A percentile compares a stretch with the other conserved stretches of the same genome.
Evolutionary conservation across 2,329 filamentous ascomycete species (phyloP).

Genomic region (Aspergillus uvarum): DNA sequence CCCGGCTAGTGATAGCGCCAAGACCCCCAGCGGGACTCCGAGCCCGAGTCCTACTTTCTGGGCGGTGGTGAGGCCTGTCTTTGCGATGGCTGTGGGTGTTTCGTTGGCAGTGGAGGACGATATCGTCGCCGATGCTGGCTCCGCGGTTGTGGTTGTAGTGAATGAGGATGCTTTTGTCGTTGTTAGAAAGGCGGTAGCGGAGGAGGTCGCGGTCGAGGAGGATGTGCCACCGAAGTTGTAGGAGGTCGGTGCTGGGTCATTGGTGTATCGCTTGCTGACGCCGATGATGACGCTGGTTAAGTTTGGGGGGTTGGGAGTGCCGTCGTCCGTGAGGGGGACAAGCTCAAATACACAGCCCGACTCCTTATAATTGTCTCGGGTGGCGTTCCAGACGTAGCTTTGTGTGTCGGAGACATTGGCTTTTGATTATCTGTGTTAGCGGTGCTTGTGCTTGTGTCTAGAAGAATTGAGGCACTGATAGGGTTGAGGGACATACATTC

Average conservation of each 20-base stretch:
- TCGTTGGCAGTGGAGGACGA: not conserved
- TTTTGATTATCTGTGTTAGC: not conserved
- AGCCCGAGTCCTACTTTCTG: slow-evolving; percentile 8
- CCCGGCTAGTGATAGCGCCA: not conserved
- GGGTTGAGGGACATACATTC: not conserved
- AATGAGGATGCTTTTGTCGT: not conserved
- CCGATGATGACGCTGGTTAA: slow-evolving; percentile 1
- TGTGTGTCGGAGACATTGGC: slow-evolving; percentile 3
- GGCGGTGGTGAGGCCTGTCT: not conserved
- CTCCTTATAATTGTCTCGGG: slow-evolving; percentile 3
- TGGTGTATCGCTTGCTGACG: slow-evolving; percentile 1
- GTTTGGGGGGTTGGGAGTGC: not conserved
- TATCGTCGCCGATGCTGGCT: not conserved
- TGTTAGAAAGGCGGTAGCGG: not conserved
- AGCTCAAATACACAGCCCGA: slow-evolving; percentile 8
- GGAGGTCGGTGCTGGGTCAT: slow-evolving; percentile 4
- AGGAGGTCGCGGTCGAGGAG: not conserved
- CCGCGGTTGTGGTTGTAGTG: not conserved
- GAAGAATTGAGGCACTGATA: not conserved
- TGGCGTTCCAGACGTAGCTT: slow-evolving; percentile 10
- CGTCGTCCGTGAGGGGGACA: not conserved
- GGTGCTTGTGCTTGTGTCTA: not conserved
- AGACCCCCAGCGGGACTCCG: slow-evolving; percentile 3
- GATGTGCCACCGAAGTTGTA: slow-evolving; percentile 1
- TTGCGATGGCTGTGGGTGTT: not conserved